phyloP scores from a whole-genome alignment of 257 asterid genomes.

The Plectranthus barbatus region DNA sequence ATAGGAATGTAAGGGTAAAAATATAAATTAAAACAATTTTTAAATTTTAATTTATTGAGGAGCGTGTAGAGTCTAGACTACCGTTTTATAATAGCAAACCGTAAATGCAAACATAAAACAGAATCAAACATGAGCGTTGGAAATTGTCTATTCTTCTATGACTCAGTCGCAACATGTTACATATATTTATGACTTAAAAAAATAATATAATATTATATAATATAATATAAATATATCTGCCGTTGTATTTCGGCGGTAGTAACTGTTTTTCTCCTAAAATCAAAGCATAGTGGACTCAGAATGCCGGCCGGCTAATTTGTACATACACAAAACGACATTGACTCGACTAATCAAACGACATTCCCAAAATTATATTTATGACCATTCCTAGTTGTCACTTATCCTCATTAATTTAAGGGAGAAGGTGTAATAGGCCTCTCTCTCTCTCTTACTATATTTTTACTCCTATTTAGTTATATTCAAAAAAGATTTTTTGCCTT shows the following conservation, averaged over 20 bases:
- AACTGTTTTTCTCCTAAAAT: no score
- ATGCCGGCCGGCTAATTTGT: background rate
- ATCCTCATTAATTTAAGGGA: background rate
- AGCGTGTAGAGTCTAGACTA: no score
- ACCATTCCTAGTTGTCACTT: background rate
- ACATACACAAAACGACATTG: background rate
- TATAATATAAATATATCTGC: background rate
- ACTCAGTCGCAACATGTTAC: background rate
- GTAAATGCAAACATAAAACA: background rate
- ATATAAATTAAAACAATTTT: no score
- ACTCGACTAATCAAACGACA: background rate
- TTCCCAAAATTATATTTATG: background rate
- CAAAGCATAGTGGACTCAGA: background rate
- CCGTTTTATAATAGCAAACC: background rate
- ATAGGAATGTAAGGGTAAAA: no score
- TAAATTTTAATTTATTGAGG: no score
- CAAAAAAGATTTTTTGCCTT: no score
- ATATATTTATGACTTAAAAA: no score
- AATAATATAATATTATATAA: no score
- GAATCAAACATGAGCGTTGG: background rate
- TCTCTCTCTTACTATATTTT: no score
- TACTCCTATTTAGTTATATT: no score
- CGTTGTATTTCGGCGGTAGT: background rate
- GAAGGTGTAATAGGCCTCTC: no score
- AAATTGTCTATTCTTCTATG: background rate